Conservation (phyloP, 441 rosid species). For the Iberis amara region DNA sequence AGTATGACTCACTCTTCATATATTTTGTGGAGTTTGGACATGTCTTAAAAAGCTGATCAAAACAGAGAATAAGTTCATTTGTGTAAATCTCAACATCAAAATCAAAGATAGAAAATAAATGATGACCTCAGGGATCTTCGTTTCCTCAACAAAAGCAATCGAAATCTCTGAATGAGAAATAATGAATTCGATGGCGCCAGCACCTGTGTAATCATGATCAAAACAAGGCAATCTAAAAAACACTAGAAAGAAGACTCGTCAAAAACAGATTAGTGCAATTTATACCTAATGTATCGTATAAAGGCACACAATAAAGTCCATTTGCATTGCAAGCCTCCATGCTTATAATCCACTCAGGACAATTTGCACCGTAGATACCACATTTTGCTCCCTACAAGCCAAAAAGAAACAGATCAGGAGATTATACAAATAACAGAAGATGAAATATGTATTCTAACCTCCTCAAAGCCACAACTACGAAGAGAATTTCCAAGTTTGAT, state of each 20-base stretch:
- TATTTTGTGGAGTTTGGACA: conserved; percentile 55
- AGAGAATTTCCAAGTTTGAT: conserved; percentile 75
- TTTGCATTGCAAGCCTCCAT: conserved; percentile 99
- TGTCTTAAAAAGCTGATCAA: conserved; percentile 68
- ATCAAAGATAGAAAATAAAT: neutral
- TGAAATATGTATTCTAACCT: conserved; percentile 37
- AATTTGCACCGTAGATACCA: conserved; percentile 86
- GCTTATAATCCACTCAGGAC: conserved; percentile 86
- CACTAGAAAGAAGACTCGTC: neutral
- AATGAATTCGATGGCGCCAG: conserved; percentile 82
- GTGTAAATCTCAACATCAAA: neutral
- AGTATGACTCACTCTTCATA: conserved; percentile 63
- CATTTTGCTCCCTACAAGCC: conserved; percentile 67
- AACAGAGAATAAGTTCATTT: conserved; percentile 1
- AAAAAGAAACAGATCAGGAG: neutral
- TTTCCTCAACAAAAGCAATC: conserved; percentile 85
- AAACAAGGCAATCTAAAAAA: conserved; percentile 4
- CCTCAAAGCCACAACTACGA: conserved; percentile 66
- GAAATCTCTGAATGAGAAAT: conserved; percentile 82
- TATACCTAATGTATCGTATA: conserved; percentile 92
- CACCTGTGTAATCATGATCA: conserved; percentile 40
- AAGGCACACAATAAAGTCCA: conserved; percentile 86
- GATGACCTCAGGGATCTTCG: conserved; percentile 77
- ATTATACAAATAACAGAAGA: neutral
- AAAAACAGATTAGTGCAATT: conserved; percentile 18